Percentiles rank a stretch among this genome's conserved stretches.
These are phyloP conservation scores for Paracoccidioides brasiliensis DNA, from an alignment of 2,329 filamentous ascomycete species.

Conservation along the genomic window DNA sequence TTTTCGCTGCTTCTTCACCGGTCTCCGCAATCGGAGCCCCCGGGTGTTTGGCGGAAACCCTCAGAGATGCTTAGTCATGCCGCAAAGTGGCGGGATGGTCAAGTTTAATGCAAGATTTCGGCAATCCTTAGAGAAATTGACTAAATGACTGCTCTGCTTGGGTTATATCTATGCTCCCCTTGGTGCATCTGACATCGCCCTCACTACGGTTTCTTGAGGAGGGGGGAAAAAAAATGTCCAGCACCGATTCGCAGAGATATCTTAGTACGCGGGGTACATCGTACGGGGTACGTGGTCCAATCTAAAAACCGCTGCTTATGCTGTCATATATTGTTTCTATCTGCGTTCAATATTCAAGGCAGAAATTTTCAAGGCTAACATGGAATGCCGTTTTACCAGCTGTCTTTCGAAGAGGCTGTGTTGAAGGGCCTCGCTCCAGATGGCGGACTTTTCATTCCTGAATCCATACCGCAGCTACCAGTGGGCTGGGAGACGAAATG, in stretches of 20 bases:
- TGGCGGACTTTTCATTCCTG: slow-evolving; percentile 79
- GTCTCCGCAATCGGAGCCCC: background rate
- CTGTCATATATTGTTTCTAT: background rate
- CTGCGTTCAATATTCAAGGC: background rate
- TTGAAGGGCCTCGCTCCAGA: slow-evolving; percentile 78
- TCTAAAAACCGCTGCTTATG: background rate
- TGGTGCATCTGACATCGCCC: background rate
- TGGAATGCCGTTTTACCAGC: slow-evolving; percentile 13
- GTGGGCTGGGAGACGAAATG: slow-evolving; percentile 54
- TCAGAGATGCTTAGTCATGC: background rate
- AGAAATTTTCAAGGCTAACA: background rate
- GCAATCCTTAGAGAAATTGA: background rate
- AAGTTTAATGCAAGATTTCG: background rate
- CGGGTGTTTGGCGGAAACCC: too few relatives aligned
- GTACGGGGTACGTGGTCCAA: slow-evolving; percentile 40
- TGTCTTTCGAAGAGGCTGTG: slow-evolving; percentile 84
- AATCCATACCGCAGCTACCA: slow-evolving; percentile 58
- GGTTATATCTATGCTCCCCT: background rate
- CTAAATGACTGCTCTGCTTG: background rate
- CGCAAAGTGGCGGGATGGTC: background rate
- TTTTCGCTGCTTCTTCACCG: background rate
- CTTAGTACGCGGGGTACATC: slow-evolving; percentile 50
- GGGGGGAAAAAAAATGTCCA: slow-evolving; percentile 6
- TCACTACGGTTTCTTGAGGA: background rate
- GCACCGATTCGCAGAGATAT: slow-evolving; percentile 42